Base-by-base conservation (phyloP, 2,329 filamentous ascomycete species). In the Dactylellina cionopaga region DNA sequence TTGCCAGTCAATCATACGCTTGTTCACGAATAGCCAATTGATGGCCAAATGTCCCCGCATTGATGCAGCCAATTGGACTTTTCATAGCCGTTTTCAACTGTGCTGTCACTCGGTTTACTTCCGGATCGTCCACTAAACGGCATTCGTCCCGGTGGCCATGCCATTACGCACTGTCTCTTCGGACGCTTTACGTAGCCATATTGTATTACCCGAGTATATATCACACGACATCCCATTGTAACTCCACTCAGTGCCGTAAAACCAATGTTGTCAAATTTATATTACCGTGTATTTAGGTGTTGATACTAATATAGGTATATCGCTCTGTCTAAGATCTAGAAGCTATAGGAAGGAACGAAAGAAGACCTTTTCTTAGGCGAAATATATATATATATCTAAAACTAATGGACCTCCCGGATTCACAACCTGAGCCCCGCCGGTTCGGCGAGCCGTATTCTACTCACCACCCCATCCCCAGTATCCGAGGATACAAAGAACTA, bases 401-500 rank as follows among this genome's bases (percentile, higher is more conserved):
- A 7, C 11, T 39, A 13, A 51, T 64, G 60, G 39, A 66, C 27
- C 0, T 56, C 19, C 44, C 62, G 29, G 43, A 31, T 19, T 41
- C 19, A 9, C 43, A 52, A 22, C 52, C 63, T 5, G 39, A 56
- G 9, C 41, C 76, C 22, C 78, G 79, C 44, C 79, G 81, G 62
- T 81, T 81, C 62, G 78, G 79, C 29, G 78, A 79, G 43, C 82
- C 82, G 1, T 83, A 84, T 74, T 82, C 80, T 54, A 80, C 80
- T 33, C 79, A 78, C 9, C 80, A 82, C 71, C 83, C 82, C 2
- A 81, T 84, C 27, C 84, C 84, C 5, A 86, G 84, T 25, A 80
- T 85, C 44, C 81, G 83, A 41, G 82, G 80, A 47, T 85, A 85
- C 66, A 79, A 81, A 22, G 81, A 85, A 68, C 83, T 84, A 15